These are phyloP conservation scores for Anisodus tanguticus DNA, from an alignment of 257 asterid genomes.

Conservation along the genomic window DNA sequence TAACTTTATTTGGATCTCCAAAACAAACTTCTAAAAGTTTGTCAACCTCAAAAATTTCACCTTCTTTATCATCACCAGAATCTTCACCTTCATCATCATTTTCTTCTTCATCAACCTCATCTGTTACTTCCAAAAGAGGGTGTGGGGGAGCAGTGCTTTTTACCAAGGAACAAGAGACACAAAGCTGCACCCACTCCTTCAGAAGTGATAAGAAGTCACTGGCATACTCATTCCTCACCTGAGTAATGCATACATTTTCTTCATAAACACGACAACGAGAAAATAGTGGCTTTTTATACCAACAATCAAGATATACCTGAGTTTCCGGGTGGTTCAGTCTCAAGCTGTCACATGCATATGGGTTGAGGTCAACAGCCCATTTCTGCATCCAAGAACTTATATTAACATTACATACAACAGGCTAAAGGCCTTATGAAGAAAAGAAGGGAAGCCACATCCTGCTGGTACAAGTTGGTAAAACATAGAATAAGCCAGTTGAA, in stretches of 20 bases:
- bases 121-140: not conserved
- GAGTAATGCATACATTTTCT: not conserved
- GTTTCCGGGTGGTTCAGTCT: conserved; percentile 51
- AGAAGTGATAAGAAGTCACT: conserved; percentile 40
- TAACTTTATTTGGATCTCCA: conserved; percentile 46
- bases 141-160: conserved; percentile 8
- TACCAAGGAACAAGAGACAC: conserved; percentile 38
- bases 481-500: not conserved
- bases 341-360: conserved; percentile 50
- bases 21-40: conserved; percentile 46
- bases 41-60: conserved; percentile 46
- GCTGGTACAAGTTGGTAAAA: not conserved
- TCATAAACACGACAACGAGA: not conserved
- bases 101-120: conserved; percentile 15
- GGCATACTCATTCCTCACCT: conserved; percentile 56
- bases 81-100: conserved; percentile 25
- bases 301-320: conserved; percentile 32
- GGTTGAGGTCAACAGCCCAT: conserved; percentile 89
- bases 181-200: conserved; percentile 51
- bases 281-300: not conserved
- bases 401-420: not conserved
- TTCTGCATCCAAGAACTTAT: conserved; percentile 48
- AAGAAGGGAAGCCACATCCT: not conserved
- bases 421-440: not conserved
- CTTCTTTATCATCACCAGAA: conserved; percentile 31